phyloP scores from a whole-genome alignment of 2,329 filamentous ascomycete genomes.

The Camillea tinctor region DNA sequence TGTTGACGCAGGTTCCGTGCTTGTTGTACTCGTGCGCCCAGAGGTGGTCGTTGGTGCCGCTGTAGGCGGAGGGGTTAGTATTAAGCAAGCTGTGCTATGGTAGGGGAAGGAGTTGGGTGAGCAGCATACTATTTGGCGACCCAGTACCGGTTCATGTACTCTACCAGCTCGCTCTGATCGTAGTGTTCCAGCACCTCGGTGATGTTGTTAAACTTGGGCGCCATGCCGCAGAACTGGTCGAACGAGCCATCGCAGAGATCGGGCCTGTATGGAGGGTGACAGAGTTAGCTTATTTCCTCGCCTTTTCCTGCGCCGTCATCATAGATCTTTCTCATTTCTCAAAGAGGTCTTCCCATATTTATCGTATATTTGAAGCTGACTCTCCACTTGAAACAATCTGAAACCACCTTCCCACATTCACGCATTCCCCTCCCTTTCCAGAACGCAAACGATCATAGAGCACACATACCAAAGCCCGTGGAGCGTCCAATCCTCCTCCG shows the following conservation, averaged over 20 bases:
- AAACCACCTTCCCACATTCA: no score
- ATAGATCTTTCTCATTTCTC: no score
- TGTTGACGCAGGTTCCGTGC: conserved; percentile 71
- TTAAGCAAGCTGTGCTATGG: neutral
- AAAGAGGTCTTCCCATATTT: no score
- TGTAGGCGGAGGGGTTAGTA: conserved; percentile 10
- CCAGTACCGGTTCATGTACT: conserved; percentile 45
- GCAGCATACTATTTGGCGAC: conserved; percentile 37
- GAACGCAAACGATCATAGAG: neutral
- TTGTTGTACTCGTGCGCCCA: conserved; percentile 74
- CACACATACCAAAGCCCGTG: conserved; percentile 42
- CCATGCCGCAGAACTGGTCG: conserved; percentile 43
- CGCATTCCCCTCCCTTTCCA: no score
- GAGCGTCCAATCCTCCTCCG: conserved; percentile 44
- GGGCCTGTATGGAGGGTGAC: conserved; percentile 33
- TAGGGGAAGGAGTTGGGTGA: conserved; percentile 2
- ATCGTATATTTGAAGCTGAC: no score
- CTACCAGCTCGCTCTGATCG: conserved; percentile 38
- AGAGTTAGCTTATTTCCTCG: neutral
- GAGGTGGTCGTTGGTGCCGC: conserved; percentile 44
- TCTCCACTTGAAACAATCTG: no score
- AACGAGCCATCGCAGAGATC: conserved; percentile 45
- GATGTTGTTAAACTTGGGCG: conserved; percentile 42
- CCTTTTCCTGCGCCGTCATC: no score
- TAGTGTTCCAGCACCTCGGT: conserved; percentile 40